Conservation (phyloP, 257 asterid genomes). For the Datura wrightii region DNA sequence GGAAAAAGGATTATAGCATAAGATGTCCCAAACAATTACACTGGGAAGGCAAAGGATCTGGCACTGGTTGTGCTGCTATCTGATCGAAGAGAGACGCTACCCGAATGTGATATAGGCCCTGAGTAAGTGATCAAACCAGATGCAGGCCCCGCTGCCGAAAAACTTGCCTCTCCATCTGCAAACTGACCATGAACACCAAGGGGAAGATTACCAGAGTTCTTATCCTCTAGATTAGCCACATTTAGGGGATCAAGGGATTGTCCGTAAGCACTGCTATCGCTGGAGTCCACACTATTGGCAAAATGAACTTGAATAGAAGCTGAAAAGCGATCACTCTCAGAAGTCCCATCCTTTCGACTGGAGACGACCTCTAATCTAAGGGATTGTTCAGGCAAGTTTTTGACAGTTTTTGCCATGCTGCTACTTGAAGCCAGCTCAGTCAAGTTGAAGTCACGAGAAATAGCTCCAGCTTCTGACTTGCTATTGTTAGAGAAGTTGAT, state of each 20-base stretch:
- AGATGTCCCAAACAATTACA: slow-evolving; percentile 43
- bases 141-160: slow-evolving; percentile 43
- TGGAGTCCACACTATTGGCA: slow-evolving; percentile 10
- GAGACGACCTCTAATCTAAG: background rate
- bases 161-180: slow-evolving; percentile 58
- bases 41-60: slow-evolving; percentile 70
- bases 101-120: slow-evolving; percentile 50
- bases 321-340: background rate
- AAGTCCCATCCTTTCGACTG: slow-evolving; percentile 20
- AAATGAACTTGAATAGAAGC: slow-evolving; percentile 23
- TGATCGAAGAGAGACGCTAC: slow-evolving; percentile 61
- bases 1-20: background rate
- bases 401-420: background rate
- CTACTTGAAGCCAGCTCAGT: slow-evolving; percentile 28
- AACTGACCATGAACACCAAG: slow-evolving; percentile 29
- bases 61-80: slow-evolving; percentile 68
- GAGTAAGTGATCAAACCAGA: slow-evolving; percentile 39
- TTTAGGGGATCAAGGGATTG: slow-evolving; percentile 32
- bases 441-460: slow-evolving; percentile 57
- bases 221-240: slow-evolving; percentile 29
- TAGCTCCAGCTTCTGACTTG: slow-evolving; percentile 51
- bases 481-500: slow-evolving; percentile 45
- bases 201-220: slow-evolving; percentile 6
- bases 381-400: slow-evolving; percentile 9
- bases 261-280: slow-evolving; percentile 36